phyloP scores from a whole-genome alignment of 495 filamentous ascomycete species.

The Lindgomyces ingoldianus region DNA sequence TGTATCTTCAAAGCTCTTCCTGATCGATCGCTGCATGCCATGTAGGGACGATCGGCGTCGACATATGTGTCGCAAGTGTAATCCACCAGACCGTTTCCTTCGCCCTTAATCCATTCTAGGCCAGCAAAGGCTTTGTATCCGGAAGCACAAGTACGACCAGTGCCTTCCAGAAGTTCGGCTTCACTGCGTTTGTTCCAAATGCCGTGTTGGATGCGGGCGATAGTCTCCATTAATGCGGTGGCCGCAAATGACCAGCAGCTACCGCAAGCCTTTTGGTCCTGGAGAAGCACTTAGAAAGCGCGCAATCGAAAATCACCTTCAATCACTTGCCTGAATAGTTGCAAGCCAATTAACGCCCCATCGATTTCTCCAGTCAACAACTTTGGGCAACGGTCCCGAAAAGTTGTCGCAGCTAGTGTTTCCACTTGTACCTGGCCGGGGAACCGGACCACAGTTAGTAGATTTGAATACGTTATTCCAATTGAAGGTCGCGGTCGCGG shows the following conservation, averaged over 20 bases:
- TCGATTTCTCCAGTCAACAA: neutral
- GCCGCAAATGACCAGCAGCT: neutral
- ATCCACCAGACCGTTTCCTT: neutral
- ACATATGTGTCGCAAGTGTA: neutral
- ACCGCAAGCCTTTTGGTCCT: neutral
- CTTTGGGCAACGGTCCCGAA: too few relatives aligned
- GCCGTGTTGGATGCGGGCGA: constrained; percentile 6
- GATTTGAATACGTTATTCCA: too few relatives aligned
- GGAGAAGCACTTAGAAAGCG: neutral
- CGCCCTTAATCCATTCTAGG: neutral
- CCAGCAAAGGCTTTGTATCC: too few relatives aligned
- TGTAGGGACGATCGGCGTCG: neutral
- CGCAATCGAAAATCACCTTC: neutral
- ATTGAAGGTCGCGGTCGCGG: too few relatives aligned
- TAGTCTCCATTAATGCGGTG: constrained; percentile 1
- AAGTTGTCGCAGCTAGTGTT: too few relatives aligned
- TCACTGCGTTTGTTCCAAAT: constrained; percentile 1
- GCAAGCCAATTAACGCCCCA: neutral
- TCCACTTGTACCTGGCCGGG: too few relatives aligned
- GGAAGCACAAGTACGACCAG: neutral
- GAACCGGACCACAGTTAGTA: too few relatives aligned
- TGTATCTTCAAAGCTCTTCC: neutral
- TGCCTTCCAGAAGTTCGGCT: neutral
- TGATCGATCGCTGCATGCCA: neutral
- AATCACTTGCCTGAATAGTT: neutral